phyloP scores from a whole-genome alignment of 2,329 filamentous ascomycete species.

The Cercospora sesami region DNA sequence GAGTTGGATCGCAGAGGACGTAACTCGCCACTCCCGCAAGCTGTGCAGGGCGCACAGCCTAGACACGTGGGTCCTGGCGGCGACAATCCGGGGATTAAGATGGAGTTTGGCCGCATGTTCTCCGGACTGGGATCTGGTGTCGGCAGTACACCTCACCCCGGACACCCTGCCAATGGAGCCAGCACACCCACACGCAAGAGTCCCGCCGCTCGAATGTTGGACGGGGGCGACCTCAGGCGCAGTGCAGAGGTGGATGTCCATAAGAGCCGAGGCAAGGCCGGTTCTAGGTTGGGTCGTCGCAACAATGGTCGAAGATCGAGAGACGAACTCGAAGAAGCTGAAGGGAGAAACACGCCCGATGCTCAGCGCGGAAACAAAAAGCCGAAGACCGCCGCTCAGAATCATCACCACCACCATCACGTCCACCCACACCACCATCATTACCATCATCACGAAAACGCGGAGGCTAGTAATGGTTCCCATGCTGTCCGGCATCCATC shows the following conservation, averaged over 20 bases:
- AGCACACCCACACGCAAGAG: constrained; percentile 53
- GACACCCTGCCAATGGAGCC: constrained; percentile 52
- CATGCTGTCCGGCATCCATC: constrained; percentile 35
- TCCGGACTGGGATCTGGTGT: constrained; percentile 80
- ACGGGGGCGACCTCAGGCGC: constrained; percentile 33
- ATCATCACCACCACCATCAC: constrained; percentile 58
- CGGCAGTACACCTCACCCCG: constrained; percentile 52
- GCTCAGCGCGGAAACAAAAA: constrained; percentile 67
- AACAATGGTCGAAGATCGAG: constrained; percentile 65
- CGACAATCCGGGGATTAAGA: constrained; percentile 82
- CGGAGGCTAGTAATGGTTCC: constrained; percentile 7
- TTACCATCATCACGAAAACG: constrained; percentile 35
- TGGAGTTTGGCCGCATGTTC: constrained; percentile 92
- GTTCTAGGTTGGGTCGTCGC: constrained; percentile 50
- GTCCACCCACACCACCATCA: constrained; percentile 50
- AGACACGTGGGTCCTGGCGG: constrained; percentile 75
- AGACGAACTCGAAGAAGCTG: constrained; percentile 69
- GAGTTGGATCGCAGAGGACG: constrained; percentile 81
- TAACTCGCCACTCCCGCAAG: constrained; percentile 84
- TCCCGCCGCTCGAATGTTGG: constrained; percentile 33
- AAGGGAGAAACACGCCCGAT: constrained; percentile 41
- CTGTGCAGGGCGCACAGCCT: constrained; percentile 86
- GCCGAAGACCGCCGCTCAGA: constrained; percentile 48
- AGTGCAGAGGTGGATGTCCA: constrained; percentile 30
- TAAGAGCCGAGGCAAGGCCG: constrained; percentile 43